Conservation (phyloP, 345 rosid species). For the Salix brachista region DNA sequence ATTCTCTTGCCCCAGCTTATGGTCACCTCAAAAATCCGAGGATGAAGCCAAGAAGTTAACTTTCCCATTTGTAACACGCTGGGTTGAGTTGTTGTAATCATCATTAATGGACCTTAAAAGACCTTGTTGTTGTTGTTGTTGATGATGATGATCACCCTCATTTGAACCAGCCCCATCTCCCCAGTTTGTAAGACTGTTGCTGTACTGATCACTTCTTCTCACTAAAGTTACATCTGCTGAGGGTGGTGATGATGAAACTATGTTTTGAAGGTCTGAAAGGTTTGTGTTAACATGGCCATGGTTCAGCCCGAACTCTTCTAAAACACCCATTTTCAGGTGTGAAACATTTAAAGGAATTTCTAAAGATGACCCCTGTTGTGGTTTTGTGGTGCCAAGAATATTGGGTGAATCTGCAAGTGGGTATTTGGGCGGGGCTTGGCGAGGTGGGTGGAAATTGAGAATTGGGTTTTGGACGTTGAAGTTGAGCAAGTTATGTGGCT, state of each 20-base stretch:
- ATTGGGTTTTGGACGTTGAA: conserved; percentile 48
- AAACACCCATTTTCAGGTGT: conserved; percentile 38
- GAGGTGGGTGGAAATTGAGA: conserved; percentile 60
- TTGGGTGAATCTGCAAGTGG: conserved; percentile 32
- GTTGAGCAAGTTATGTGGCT: conserved; percentile 35
- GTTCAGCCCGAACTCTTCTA: conserved; percentile 48
- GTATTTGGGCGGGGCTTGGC: conserved; percentile 44
- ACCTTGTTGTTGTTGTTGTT: not conserved
- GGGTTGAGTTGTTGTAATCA: conserved; percentile 27
- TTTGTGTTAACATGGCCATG: conserved; percentile 31
- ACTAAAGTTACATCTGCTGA: conserved; percentile 25
- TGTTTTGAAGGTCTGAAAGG: conserved; percentile 21
- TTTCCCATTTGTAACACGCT: conserved; percentile 32
- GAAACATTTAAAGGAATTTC: conserved; percentile 20
- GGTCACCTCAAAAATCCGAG: conserved; percentile 35
- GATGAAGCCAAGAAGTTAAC: conserved; percentile 22
- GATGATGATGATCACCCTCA: conserved; percentile 29
- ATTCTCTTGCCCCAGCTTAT: conserved; percentile 30
- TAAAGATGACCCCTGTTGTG: conserved; percentile 3
- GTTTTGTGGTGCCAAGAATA: conserved; percentile 22
- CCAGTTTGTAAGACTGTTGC: conserved; percentile 16
- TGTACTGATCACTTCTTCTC: conserved; percentile 10
- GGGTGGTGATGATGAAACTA: conserved; percentile 18
- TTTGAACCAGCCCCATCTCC: conserved; percentile 19
- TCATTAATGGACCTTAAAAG: conserved; percentile 41